These are phyloP conservation scores for Lepiota brunneoincarnata DNA, from an alignment of 768 basidiomycete genomes.

Conservation along the genomic window DNA sequence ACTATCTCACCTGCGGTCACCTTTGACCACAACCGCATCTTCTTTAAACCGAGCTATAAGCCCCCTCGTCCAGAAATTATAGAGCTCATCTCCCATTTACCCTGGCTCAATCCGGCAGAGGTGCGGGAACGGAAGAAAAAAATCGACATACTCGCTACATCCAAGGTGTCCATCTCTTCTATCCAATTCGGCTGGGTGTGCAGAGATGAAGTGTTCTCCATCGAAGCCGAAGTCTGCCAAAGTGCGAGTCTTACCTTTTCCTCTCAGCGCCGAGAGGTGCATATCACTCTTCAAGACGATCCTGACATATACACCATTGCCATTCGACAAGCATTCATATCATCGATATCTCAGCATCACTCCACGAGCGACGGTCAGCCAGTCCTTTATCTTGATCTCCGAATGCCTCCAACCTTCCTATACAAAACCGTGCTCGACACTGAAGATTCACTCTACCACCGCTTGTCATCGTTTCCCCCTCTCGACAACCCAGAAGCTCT, in stretches of 20 bases:
- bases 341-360: slow-evolving; percentile 31
- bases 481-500: slow-evolving; percentile 37
- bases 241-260: slow-evolving; percentile 34
- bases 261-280: slow-evolving; percentile 45
- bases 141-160: slow-evolving; percentile 25
- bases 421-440: background rate
- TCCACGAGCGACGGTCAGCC: slow-evolving; percentile 26
- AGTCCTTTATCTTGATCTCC: slow-evolving; percentile 42
- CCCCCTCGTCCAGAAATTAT: slow-evolving; percentile 31
- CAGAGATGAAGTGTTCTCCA: slow-evolving; percentile 53
- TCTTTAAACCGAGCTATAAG: slow-evolving; percentile 28
- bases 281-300: slow-evolving; percentile 28
- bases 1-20: slow-evolving; percentile 16
- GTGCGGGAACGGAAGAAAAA: slow-evolving; percentile 31
- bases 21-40: slow-evolving; percentile 30
- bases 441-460: background rate
- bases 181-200: slow-evolving; percentile 66
- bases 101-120: slow-evolving; percentile 39
- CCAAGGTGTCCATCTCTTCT: slow-evolving; percentile 27
- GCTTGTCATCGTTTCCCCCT: slow-evolving; percentile 6
- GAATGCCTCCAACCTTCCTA: slow-evolving; percentile 27
- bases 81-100: slow-evolving; percentile 32
- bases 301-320: slow-evolving; percentile 33
- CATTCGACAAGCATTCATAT: slow-evolving; percentile 43
- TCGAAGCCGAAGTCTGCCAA: slow-evolving; percentile 32